Conservation (phyloP, 2,329 filamentous ascomycete species). For the Beauveria medogensis region DNA sequence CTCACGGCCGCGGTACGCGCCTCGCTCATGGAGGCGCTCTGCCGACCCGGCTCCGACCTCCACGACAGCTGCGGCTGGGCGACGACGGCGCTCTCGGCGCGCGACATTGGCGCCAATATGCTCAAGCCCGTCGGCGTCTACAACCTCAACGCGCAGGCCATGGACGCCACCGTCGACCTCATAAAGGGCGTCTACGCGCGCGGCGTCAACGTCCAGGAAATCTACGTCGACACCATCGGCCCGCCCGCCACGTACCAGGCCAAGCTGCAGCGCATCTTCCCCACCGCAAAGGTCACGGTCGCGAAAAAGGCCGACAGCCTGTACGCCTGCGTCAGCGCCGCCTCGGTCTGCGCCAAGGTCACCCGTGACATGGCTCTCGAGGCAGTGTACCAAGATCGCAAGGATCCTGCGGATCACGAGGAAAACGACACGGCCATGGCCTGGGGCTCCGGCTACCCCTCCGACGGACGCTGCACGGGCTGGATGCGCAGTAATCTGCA, state of each 20-base stretch:
- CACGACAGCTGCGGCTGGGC: constrained; percentile 68
- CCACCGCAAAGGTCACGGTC: constrained; percentile 64
- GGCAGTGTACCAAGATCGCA: constrained; percentile 53
- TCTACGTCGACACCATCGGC: constrained; percentile 94
- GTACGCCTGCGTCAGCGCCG: constrained; percentile 87
- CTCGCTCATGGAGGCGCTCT: constrained; percentile 60
- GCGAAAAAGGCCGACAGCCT: constrained; percentile 89
- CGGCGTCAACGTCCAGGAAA: constrained; percentile 76
- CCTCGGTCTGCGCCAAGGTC: constrained; percentile 92
- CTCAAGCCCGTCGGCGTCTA: constrained; percentile 57
- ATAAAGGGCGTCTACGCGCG: constrained; percentile 68
- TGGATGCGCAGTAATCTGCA: constrained; percentile 89
- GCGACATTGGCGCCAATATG: constrained; percentile 76
- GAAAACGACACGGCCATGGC: constrained; percentile 33
- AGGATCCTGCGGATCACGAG: constrained; percentile 21
- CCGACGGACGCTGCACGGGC: constrained; percentile 67
- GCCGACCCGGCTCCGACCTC: constrained; percentile 49
- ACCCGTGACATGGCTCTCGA: constrained; percentile 87
- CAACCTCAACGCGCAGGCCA: constrained; percentile 93
- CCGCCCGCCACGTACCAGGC: constrained; percentile 75
- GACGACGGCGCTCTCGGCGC: constrained; percentile 69
- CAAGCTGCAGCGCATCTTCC: constrained; percentile 77
- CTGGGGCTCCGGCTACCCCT: constrained; percentile 94
- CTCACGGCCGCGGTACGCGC: constrained; percentile 74
- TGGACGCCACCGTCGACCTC: constrained; percentile 81